phyloP scores from a whole-genome alignment of 2,329 filamentous ascomycete species.

The Teratosphaeria viscida region DNA sequence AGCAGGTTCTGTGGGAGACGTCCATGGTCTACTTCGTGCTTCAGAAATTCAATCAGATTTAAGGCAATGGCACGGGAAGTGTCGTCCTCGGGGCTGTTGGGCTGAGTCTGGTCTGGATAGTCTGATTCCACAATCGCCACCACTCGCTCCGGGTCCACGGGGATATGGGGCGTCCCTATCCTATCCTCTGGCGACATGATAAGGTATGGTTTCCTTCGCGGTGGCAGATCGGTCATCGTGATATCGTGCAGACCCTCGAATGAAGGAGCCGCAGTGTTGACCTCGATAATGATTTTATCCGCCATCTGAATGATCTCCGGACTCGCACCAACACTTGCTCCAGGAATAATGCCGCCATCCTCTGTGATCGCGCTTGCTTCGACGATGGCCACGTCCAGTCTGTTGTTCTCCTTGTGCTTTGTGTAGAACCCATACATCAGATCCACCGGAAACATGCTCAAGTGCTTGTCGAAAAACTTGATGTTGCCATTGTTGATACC shows the following conservation, averaged over 20 bases:
- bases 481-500: constrained; percentile 83
- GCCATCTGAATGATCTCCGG: constrained; percentile 84
- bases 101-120: constrained; percentile 66
- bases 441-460: constrained; percentile 85
- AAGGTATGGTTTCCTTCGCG: constrained; percentile 70
- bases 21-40: constrained; percentile 72
- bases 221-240: constrained; percentile 76
- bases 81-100: constrained; percentile 68
- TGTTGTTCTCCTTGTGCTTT: constrained; percentile 62
- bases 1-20: constrained; percentile 67
- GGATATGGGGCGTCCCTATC: constrained; percentile 73
- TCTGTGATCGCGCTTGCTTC: constrained; percentile 76
- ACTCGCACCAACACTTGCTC: constrained; percentile 70
- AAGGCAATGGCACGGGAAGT: constrained; percentile 60
- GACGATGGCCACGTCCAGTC: constrained; percentile 72
- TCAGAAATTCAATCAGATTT: constrained; percentile 74
- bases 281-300: constrained; percentile 87
- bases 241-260: constrained; percentile 88
- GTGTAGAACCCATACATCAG: constrained; percentile 71
- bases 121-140: constrained; percentile 77
- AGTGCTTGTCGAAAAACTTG: constrained; percentile 87
- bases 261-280: constrained; percentile 75
- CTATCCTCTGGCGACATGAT: constrained; percentile 79
- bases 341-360: constrained; percentile 79
- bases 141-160: constrained; percentile 73